These are phyloP conservation scores for Radiomyces spectabilis DNA, from an alignment of 192 early-diverging fungal genomes.

Conservation along the genomic window DNA sequence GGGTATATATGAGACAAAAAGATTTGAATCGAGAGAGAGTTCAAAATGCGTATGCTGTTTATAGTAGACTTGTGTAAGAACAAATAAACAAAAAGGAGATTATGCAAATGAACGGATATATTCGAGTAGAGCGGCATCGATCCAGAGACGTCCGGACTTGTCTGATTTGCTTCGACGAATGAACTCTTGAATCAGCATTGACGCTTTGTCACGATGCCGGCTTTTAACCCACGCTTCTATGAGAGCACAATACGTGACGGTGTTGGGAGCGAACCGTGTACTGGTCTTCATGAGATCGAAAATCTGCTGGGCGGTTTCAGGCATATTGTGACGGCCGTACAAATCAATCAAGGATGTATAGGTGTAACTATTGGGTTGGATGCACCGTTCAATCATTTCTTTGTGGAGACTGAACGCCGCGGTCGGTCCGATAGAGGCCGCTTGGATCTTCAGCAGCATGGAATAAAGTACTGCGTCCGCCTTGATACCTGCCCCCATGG, in stretches of 20 bases:
- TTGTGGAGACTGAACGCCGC: slow-evolving; percentile 13
- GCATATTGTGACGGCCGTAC: slow-evolving; percentile 12
- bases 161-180: too few species aligned
- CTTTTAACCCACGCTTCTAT: slow-evolving; percentile 21
- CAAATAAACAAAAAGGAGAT: too few species aligned
- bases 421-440: slow-evolving; percentile 3
- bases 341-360: slow-evolving; percentile 24
- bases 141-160: too few species aligned
- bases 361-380: slow-evolving; percentile 25
- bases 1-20: too few species aligned
- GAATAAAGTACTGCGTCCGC: slow-evolving; percentile 26
- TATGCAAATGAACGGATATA: too few species aligned
- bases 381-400: slow-evolving; percentile 12
- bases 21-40: too few species aligned
- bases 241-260: slow-evolving; percentile 24
- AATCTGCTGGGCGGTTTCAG: slow-evolving; percentile 24
- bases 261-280: slow-evolving; percentile 15
- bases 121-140: too few species aligned
- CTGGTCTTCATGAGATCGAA: slow-evolving; percentile 24
- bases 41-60: too few species aligned
- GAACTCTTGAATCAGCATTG: too few species aligned
- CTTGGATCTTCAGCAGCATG: slow-evolving; percentile 19
- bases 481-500: slow-evolving; percentile 16
- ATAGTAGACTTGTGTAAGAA: too few species aligned
- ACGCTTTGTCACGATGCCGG: too few species aligned